These are phyloP conservation scores for Comarum palustre DNA, from an alignment of 306 rosid genomes.

Conservation along the genomic window DNA sequence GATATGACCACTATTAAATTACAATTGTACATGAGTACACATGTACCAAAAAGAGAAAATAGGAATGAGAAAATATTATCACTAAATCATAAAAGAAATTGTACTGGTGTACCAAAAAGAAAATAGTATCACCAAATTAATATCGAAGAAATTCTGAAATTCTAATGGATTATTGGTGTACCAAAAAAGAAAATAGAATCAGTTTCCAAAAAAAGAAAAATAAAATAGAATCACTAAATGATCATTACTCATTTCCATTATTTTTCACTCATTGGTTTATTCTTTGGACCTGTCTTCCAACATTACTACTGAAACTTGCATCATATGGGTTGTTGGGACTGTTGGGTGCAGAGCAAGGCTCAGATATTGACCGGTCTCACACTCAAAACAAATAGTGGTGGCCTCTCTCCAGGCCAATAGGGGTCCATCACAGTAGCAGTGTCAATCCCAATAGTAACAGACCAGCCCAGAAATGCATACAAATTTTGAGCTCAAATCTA, in stretches of 20 bases:
- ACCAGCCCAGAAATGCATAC: not conserved
- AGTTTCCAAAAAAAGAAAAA: too few species aligned
- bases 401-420: not conserved
- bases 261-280: slow-evolving; percentile 4
- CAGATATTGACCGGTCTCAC: slow-evolving; percentile 22
- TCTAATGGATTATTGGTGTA: too few species aligned
- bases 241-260: not conserved
- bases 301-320: slow-evolving; percentile 6
- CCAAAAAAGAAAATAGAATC: not conserved
- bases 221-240: not conserved
- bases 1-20: too few species aligned
- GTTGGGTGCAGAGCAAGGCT: slow-evolving; percentile 8
- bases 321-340: not conserved
- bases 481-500: not conserved
- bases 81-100: not conserved
- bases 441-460: slow-evolving; percentile 12
- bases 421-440: not conserved
- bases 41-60: too few species aligned
- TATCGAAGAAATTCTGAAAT: not conserved
- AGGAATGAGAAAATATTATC: too few species aligned
- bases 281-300: not conserved
- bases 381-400: slow-evolving; percentile 11
- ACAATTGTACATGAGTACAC: not conserved
- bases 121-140: not conserved
- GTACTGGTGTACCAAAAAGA: not conserved